Percentiles rank a stretch among this genome's conserved stretches.
These are phyloP conservation scores for Graphium sp. DNA, from an alignment of 2,329 filamentous ascomycete species.

Conservation along the genomic window DNA sequence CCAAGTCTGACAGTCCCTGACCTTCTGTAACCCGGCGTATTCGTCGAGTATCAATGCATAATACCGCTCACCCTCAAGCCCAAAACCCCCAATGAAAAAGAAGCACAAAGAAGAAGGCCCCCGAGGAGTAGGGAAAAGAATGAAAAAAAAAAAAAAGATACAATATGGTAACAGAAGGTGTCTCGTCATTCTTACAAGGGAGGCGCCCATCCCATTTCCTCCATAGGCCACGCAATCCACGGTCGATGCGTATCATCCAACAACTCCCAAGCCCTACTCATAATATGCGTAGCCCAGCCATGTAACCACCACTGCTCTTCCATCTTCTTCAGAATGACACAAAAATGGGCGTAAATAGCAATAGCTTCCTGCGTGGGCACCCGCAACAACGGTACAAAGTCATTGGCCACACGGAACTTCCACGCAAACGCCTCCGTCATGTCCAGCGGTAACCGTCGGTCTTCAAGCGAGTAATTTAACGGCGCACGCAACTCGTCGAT, in stretches of 20 bases:
- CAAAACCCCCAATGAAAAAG: slow-evolving; percentile 4
- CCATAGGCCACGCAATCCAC: slow-evolving; percentile 12
- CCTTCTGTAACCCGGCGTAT: too few species aligned
- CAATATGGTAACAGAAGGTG: neutral
- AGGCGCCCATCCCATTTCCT: slow-evolving; percentile 10
- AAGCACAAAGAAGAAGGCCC: neutral
- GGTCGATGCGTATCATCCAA: slow-evolving; percentile 18
- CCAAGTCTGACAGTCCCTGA: too few species aligned
- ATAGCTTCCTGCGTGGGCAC: slow-evolving; percentile 13
- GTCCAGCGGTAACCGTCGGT: slow-evolving; percentile 10
- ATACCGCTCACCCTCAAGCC: too few species aligned
- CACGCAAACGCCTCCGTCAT: slow-evolving; percentile 20
- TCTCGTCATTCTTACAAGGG: too few species aligned
- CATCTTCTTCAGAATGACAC: slow-evolving; percentile 14
- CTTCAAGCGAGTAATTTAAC: slow-evolving; percentile 9
- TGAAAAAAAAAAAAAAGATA: neutral
- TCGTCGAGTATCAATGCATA: too few species aligned
- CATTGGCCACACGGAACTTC: slow-evolving; percentile 17
- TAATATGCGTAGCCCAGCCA: slow-evolving; percentile 16
- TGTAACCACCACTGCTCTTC: slow-evolving; percentile 18
- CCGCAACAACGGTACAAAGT: slow-evolving; percentile 16
- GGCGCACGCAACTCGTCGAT: slow-evolving; percentile 16
- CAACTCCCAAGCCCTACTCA: slow-evolving; percentile 13
- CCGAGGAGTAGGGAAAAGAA: neutral
- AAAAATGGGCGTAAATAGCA: slow-evolving; percentile 17